Evolutionary conservation across 2,329 filamentous ascomycete species (phyloP).

Genomic region (Ophiostoma himal-ulmi): DNA sequence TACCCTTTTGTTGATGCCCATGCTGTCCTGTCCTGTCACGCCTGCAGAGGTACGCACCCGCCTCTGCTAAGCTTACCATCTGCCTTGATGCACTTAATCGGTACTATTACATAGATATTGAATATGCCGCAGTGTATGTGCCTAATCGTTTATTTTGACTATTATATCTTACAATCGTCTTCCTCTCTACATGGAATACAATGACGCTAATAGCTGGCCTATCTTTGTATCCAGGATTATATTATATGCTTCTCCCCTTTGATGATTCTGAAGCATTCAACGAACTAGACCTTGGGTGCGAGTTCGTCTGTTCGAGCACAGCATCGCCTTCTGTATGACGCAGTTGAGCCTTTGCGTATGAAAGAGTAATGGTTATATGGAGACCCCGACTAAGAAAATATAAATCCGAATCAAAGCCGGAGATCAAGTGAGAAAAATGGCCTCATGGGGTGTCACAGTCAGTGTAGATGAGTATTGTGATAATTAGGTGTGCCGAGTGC

Average conservation of each 20-base stretch:
- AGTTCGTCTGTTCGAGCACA: neutral
- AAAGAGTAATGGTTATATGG: neutral
- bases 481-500: neutral
- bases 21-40: neutral
- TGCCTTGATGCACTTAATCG: too few species aligned
- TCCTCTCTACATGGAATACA: too few species aligned
- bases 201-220: too few species aligned
- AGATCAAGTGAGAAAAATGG: conserved; percentile 18
- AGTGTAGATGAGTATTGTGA: neutral
- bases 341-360: neutral
- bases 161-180: too few species aligned
- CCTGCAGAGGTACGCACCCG: neutral
- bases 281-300: neutral
- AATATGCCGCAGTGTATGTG: too few species aligned
- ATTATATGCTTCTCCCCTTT: neutral
- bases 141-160: too few species aligned
- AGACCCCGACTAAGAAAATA: neutral
- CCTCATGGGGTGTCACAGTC: conserved; percentile 18
- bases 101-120: too few species aligned
- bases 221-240: too few species aligned
- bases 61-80: too few species aligned
- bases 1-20: neutral
- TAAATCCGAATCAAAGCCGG: neutral
- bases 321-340: neutral
- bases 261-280: neutral